Conservation (phyloP, 139 green algal genomes). For the Tetradesmus lagerheimii region DNA sequence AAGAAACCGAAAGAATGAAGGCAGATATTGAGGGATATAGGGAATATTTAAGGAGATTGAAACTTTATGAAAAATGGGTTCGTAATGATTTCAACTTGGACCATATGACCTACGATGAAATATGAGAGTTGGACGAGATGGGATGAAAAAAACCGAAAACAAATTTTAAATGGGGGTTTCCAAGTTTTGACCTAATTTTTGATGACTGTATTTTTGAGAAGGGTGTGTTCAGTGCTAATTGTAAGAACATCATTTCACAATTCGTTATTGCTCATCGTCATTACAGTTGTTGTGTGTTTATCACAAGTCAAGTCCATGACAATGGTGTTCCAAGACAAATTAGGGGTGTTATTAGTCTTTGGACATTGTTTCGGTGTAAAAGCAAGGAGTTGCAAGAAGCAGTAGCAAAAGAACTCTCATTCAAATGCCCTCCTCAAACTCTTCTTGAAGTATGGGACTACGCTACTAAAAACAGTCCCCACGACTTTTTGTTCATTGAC, state of each 20-base stretch:
- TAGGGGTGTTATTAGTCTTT: background rate
- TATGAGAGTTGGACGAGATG: background rate
- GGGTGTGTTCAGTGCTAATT: conserved; percentile 6
- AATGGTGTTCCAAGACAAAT: background rate
- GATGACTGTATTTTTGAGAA: background rate
- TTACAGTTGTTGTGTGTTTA: background rate
- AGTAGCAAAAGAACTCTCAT: background rate
- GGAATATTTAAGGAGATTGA: background rate
- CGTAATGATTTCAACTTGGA: too few species aligned
- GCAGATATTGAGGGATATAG: background rate
- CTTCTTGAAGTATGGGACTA: background rate
- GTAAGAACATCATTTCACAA: background rate
- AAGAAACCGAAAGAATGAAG: background rate
- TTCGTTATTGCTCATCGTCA: background rate
- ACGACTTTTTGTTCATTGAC: background rate
- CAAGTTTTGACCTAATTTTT: background rate
- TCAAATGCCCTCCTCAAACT: background rate
- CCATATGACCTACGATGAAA: background rate
- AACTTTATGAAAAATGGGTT: background rate
- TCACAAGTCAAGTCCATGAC: background rate
- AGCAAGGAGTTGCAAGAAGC: background rate
- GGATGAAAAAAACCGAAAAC: background rate
- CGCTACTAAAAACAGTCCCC: background rate
- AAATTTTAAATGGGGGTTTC: background rate
- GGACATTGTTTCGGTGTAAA: background rate